Evolutionary conservation across 306 rosid genomes (phyloP), one percentile per base, ranked within the genome.

Genomic region (Vigna hirtella): DNA sequence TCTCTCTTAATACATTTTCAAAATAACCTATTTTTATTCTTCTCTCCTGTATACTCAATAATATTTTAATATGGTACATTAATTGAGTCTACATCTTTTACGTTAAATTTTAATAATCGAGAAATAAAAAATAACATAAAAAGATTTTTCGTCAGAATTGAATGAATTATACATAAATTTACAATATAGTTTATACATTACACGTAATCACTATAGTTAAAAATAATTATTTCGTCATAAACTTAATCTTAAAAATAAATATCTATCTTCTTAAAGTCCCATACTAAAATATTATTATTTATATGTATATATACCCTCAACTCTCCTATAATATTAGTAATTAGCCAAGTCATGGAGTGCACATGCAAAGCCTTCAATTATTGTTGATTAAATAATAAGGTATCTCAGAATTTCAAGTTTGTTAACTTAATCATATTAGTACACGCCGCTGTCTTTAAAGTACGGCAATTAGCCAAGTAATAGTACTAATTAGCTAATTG

Each of bases 341-440:
- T 50, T 5, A 50, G 3, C 24, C 71, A 43, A 56, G 67, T 71
- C 66, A 63, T 48, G 82, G 74, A 82, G 65, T 45, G 87, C 93
- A 82, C 91, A 90, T 87, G 91, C 87, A 82, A 36, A 52, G 56
- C 73, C 47, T 68, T 82, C 24, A 45, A 51, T 72, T 49, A 71
- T 62, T 30, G 67, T 15, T 38, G 50, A 18, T 57, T 49, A 20
- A 64, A 15, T 64, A 64, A 36, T 16, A 62, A 34, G 36, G 24
- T 57, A 58, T 66, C 57, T 30, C 66, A 65, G 4, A 51, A 63
- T 62, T 49, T 76, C 22, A 22, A 57, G 48, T 42, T 9, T 15
- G 52, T 30, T 58, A 58, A 49, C 49, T 58, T 65, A 47, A 61
- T 66, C 38, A 9, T 24, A 65, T 45, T 67, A 56, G 18, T 51